phyloP scores from a whole-genome alignment of 345 rosid species.

The Syzygium oleosum region DNA sequence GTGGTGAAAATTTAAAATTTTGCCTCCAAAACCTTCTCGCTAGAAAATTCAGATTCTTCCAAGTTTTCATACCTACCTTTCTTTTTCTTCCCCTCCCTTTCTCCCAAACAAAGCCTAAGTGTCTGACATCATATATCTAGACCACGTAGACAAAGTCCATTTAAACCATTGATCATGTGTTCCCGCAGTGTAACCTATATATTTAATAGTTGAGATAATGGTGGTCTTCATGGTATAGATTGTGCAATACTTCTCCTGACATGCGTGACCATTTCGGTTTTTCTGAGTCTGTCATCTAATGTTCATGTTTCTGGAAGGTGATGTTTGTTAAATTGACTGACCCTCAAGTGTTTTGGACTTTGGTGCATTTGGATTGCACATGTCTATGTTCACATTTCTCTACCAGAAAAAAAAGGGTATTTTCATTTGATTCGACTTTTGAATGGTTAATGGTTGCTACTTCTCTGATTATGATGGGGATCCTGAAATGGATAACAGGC shows the following conservation, averaged over 20 bases:
- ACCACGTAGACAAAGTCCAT: background rate
- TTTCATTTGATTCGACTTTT: background rate
- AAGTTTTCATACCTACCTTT: background rate
- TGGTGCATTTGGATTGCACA: background rate
- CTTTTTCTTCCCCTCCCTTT: background rate
- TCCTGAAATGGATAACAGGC: constrained; percentile 85
- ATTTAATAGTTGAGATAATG: background rate
- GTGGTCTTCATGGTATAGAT: background rate
- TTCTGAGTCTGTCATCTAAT: background rate
- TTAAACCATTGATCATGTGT: background rate
- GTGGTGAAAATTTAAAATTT: background rate
- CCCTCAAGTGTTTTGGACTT: background rate
- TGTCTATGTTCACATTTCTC: background rate
- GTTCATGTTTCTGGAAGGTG: background rate
- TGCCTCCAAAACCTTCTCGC: background rate
- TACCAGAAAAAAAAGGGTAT: background rate
- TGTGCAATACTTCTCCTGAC: background rate
- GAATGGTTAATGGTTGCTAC: constrained; percentile 6
- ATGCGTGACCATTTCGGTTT: background rate
- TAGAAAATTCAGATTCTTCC: background rate
- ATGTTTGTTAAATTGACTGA: background rate
- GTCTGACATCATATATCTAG: background rate
- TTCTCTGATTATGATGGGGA: constrained; percentile 48
- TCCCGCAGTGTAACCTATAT: background rate
- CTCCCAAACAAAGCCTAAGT: background rate